Conservation (phyloP, 2,329 filamentous ascomycete species). For the Biscogniauxia marginata region DNA sequence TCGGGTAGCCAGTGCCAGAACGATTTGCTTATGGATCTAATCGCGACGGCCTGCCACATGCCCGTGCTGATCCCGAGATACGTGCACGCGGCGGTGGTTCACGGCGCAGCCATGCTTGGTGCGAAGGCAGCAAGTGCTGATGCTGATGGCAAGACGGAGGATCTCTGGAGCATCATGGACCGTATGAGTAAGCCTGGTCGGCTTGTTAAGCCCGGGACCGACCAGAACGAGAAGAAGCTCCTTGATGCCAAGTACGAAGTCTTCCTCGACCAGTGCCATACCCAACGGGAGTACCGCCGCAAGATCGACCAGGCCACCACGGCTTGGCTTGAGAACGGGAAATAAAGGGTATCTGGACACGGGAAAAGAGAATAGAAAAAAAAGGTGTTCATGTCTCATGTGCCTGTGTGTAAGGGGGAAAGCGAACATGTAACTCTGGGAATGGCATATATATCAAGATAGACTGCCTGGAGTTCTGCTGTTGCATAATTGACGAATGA, state of each 20-base stretch:
- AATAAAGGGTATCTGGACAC: no score
- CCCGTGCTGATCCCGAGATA: slow-evolving; percentile 92
- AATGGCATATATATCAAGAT: neutral
- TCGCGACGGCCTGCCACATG: slow-evolving; percentile 88
- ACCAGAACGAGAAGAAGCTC: slow-evolving; percentile 73
- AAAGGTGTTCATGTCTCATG: neutral
- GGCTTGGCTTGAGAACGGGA: slow-evolving; percentile 31
- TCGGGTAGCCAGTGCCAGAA: slow-evolving; percentile 98
- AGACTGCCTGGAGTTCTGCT: neutral
- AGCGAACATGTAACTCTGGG: neutral
- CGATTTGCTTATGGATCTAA: slow-evolving; percentile 82
- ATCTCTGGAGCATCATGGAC: slow-evolving; percentile 96
- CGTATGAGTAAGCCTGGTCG: slow-evolving; percentile 93
- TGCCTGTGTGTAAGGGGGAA: neutral
- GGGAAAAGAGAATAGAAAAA: no score
- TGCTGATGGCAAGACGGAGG: slow-evolving; percentile 74
- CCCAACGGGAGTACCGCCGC: slow-evolving; percentile 78
- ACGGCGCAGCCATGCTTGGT: slow-evolving; percentile 97
- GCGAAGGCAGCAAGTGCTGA: slow-evolving; percentile 92
- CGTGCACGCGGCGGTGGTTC: slow-evolving; percentile 91
- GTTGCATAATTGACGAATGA: neutral
- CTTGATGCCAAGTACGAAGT: slow-evolving; percentile 89
- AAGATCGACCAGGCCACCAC: slow-evolving; percentile 66
- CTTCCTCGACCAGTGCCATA: slow-evolving; percentile 89
- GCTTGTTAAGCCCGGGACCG: slow-evolving; percentile 71